Evolutionary conservation across 2,329 filamentous ascomycete species (phyloP), one percentile per base, ranked within the genome.

Genomic region (Sporothrix brasiliensis): DNA sequence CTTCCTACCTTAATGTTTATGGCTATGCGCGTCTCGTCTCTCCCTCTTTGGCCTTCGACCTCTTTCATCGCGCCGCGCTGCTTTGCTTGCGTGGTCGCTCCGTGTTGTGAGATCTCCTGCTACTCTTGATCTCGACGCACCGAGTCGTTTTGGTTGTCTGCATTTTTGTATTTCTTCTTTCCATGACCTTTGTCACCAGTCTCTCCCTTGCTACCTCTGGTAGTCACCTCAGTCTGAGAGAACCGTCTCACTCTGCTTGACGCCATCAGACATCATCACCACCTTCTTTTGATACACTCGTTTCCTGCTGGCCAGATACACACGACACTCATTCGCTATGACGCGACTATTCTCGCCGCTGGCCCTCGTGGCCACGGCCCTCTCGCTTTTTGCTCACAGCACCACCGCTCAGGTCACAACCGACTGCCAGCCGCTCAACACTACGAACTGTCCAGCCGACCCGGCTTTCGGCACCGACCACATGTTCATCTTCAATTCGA

Each of bases 341-440:
- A 54, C 52, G 27, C 66, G 52, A 34, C 27, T 49, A 4, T 53
- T 16, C 41, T 58, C 53, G 34, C 66, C 66, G 49, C 13, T 67
- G 49, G 49, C 30, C n/a, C 49, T 67, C 50, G n/a, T n/a, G 30
- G 65, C 63, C 47, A 52, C 65, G 65, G 50, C 65, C 21, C 49
- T 67, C 34, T 67, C 65, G 50, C 65, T 67, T 21, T 63, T 69
- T 58, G 68, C 56, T 24, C n/a, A 44, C 34, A 34, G 13, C 9
- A 53, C 80, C 70, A 75, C 84, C 50, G 93, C 91, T 65, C 94
- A 97, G 79, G 93, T 93, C 44, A 88, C 81, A 70, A 93, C 92
- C 9, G 79, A 84, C 54, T 98, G 94, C 83, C 89, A 96, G 77
- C 94, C 94, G 5, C 84, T 90, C 76, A 86, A 93, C 74, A 80